Percentiles rank a stretch among this genome's conserved stretches.
These are phyloP conservation scores for Cymodocea nodosa DNA, from an alignment of 116 monocot species.

Conservation along the genomic window DNA sequence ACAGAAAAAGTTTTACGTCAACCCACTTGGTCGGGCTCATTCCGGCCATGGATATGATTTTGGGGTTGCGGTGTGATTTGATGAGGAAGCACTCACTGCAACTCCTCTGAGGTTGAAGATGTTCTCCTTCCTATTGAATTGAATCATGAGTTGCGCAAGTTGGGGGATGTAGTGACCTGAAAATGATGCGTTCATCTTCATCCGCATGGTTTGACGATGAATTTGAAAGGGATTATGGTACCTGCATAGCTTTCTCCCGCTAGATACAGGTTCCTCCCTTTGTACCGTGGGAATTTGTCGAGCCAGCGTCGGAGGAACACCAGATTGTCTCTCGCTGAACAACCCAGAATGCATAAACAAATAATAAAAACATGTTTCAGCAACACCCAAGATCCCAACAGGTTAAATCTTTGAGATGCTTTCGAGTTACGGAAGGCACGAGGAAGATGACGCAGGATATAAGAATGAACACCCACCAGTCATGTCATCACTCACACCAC, in stretches of 20 bases:
- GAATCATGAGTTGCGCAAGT: slow-evolving; percentile 63
- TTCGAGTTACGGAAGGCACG: neutral
- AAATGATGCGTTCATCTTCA: neutral
- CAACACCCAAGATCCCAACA: neutral
- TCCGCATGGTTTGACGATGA: neutral
- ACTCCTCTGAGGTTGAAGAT: slow-evolving; percentile 89
- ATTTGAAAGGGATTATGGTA: slow-evolving; percentile 2
- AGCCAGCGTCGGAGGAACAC: slow-evolving; percentile 74
- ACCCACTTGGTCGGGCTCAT: neutral
- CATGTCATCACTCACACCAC: slow-evolving; percentile 60
- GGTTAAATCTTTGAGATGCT: neutral
- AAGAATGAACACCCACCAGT: slow-evolving; percentile 37
- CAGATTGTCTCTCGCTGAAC: slow-evolving; percentile 82
- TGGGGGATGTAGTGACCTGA: slow-evolving; percentile 95
- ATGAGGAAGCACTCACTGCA: slow-evolving; percentile 40
- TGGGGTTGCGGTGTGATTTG: too few relatives aligned
- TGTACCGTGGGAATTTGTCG: slow-evolving; percentile 76
- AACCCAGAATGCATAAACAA: neutral
- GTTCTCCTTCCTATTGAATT: slow-evolving; percentile 56
- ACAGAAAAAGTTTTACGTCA: neutral
- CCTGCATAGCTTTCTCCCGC: slow-evolving; percentile 98
- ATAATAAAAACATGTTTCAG: neutral
- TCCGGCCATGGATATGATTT: neutral
- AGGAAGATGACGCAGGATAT: neutral
- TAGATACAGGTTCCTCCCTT: slow-evolving; percentile 65